A percentile compares a stretch with the other conserved stretches of the same genome.
These are phyloP conservation scores for Pseudogymnoascus sp. DNA, from an alignment of 2,329 filamentous ascomycete species.

Conservation along the genomic window DNA sequence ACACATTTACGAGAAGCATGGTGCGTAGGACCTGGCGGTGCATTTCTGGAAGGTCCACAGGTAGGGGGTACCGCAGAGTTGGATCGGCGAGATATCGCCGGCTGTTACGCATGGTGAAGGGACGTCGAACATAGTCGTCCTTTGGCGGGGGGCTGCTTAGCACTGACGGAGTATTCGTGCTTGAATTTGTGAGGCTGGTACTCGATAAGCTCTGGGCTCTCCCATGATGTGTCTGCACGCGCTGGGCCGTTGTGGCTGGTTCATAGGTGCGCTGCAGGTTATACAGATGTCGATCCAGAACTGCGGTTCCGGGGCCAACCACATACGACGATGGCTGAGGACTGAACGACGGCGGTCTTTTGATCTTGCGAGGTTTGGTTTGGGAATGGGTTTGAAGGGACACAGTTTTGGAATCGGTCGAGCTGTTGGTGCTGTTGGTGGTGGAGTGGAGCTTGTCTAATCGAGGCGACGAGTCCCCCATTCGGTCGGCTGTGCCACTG, in stretches of 20 bases:
- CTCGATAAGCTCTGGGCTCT: conserved; percentile 5
- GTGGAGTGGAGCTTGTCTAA: conserved; percentile 4
- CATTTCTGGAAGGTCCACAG: conserved; percentile 77
- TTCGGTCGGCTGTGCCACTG: conserved; percentile 7
- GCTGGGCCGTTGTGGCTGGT: not conserved
- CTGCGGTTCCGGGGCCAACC: conserved; percentile 6
- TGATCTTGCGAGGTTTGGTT: not conserved
- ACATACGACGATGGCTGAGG: not conserved
- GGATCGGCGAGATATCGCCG: conserved; percentile 74
- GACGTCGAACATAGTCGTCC: conserved; percentile 28
- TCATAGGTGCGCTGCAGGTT: not conserved
- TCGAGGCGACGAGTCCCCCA: conserved; percentile 4
- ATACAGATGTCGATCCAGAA: conserved; percentile 5
- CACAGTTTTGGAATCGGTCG: not conserved
- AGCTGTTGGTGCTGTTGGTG: conserved; percentile 1
- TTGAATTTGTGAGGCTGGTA: conserved; percentile 6
- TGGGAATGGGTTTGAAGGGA: not conserved
- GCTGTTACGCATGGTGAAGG: conserved; percentile 66
- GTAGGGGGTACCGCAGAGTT: conserved; percentile 69
- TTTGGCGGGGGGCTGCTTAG: not conserved
- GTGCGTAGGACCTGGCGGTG: conserved; percentile 82
- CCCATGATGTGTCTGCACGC: conserved; percentile 7
- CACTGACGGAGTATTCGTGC: conserved; percentile 5
- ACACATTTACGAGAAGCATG: conserved; percentile 70
- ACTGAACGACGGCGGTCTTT: not conserved